Conservation (phyloP, 176 grass and related monocot genomes). For the Leersia perrieri region DNA sequence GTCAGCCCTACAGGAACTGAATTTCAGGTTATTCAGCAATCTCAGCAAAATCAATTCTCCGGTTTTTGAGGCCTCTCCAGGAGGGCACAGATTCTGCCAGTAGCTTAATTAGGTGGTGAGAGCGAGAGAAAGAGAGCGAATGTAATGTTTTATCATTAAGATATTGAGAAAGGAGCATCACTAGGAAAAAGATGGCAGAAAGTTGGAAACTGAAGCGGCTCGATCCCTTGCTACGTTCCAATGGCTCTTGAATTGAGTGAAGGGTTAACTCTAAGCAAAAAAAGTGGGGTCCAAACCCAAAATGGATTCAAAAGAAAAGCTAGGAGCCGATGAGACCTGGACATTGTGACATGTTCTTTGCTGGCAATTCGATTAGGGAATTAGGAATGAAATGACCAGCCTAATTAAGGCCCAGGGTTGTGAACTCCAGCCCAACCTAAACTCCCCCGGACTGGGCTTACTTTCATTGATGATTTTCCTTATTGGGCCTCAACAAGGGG, state of each 20-base stretch:
- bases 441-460: background rate
- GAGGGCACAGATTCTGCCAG: constrained; percentile 27
- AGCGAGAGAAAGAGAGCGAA: background rate
- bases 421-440: background rate
- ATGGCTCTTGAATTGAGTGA: constrained; percentile 53
- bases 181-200: constrained; percentile 2
- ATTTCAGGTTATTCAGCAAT: constrained; percentile 35
- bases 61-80: constrained; percentile 27
- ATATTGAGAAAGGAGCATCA: constrained; percentile 33
- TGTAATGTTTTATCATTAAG: constrained; percentile 33
- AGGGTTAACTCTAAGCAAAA: constrained; percentile 27
- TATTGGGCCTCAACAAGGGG: background rate
- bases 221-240: constrained; percentile 20
- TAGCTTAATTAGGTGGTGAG: background rate
- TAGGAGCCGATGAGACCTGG: constrained; percentile 25
- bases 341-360: constrained; percentile 22
- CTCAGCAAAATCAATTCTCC: constrained; percentile 55
- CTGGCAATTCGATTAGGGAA: constrained; percentile 29
- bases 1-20: constrained; percentile 49
- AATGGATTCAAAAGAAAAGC: background rate
- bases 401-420: background rate
- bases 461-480: background rate
- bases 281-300: constrained; percentile 26
- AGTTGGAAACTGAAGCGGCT: constrained; percentile 18
- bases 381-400: constrained; percentile 28